A percentile compares a stretch with the other conserved stretches of the same genome.
phyloP scores from a whole-genome alignment of 1,139 yeast genomes.

The Blastobotrys petasosporus region DNA sequence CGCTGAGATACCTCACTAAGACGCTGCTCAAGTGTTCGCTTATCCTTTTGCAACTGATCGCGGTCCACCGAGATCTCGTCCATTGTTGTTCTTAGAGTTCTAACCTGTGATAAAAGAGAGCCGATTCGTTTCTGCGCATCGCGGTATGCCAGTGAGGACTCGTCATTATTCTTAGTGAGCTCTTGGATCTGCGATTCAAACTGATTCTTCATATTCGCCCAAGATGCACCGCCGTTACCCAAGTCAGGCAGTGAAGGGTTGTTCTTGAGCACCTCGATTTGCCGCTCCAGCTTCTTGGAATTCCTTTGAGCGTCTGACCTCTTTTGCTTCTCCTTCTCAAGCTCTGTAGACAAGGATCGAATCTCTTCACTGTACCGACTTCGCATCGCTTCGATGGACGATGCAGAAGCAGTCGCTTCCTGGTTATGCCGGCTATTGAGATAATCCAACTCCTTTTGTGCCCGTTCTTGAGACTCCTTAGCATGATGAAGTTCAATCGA shows the following conservation, averaged over 20 bases:
- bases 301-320: constrained; percentile 48
- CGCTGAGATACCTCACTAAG: constrained; percentile 28
- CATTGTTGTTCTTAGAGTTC: constrained; percentile 32
- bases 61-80: constrained; percentile 35
- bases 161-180: constrained; percentile 45
- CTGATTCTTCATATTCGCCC: constrained; percentile 43
- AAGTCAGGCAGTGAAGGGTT: constrained; percentile 13
- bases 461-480: constrained; percentile 40
- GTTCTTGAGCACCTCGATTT: constrained; percentile 19
- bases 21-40: constrained; percentile 34
- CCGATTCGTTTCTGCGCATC: constrained; percentile 36
- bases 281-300: constrained; percentile 42
- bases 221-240: constrained; percentile 18
- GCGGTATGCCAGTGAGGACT: constrained; percentile 34
- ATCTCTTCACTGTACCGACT: constrained; percentile 50
- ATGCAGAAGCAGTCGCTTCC: constrained; percentile 24
- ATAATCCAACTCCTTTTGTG: constrained; percentile 45
- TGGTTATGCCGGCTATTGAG: constrained; percentile 26
- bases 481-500: constrained; percentile 50
- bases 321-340: constrained; percentile 50
- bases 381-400: constrained; percentile 32
- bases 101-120: constrained; percentile 32
- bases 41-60: constrained; percentile 35
- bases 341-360: constrained; percentile 50
- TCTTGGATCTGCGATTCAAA: constrained; percentile 50